Base-by-base conservation (phyloP, 768 basidiomycete species). In the Suillus sp. region DNA sequence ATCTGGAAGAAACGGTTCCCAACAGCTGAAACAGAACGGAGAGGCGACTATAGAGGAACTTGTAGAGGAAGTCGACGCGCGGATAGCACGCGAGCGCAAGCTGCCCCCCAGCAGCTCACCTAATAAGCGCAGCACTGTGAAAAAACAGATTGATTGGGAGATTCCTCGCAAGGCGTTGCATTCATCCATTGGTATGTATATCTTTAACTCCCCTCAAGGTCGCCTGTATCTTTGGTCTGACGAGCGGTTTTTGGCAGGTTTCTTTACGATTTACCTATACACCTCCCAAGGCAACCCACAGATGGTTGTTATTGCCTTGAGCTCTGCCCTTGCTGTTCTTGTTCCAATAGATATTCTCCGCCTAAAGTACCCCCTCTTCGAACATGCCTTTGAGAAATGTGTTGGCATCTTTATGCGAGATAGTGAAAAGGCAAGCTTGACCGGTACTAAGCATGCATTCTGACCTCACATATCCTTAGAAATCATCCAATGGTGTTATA, bases 351-450 rank as follows among this genome's bases (percentile, higher is more conserved):
- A 96, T 75, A 68, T 91, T 47, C 76, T 96, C 37, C 86, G 95
- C 32, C 82, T 96, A 48, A 81, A 82, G 34, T 86, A 79, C 40
- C 83, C 86, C 3, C 60, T 78, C 0, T 90, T 96, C 68, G 92
- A 85, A 61, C 79, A 82, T 53, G 70, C 85, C 9, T 96, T 92
- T 70, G 94, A 96, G 72, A 78, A 79, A 20, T 76, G 76, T 43
- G 75, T 94, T 4, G 94, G 95, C 25, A 88, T 91, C 68, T 83
- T 96, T 57, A 96, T 96, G 95, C 85, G 95, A 11, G 93, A 96
- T 66, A 86, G 86, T 65, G 95, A 96, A 80, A 88, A 86, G 78
- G 90, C 10, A 57, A 30, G 25, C 37, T 3, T 30, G 11, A 7
- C 90, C 67, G 67, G 60, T 62, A 40, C n/a, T 30, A 18, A 59